Evolutionary conservation across 768 basidiomycete species (phyloP), one percentile per base, ranked within the genome.

Genomic region (Trametes sanguinea): DNA sequence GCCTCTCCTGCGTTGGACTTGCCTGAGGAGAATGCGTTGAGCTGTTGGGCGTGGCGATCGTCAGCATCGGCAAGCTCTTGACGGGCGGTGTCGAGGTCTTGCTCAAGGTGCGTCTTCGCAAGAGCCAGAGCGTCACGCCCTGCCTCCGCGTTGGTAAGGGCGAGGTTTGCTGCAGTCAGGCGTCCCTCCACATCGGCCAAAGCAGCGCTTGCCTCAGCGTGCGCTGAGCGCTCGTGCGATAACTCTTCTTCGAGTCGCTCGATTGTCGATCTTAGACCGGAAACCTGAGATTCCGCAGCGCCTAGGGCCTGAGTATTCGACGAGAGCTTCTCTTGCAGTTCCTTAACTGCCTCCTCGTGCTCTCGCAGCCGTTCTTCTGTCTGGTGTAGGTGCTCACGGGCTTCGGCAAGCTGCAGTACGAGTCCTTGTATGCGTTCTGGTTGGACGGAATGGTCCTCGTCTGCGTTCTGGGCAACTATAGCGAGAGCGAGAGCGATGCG

Each of bases 41-140:
- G 79, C 66, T 90, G 89, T 59, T 88, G 83, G 68, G 82, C 79
- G 62, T 89, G 89, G 2, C 87, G 85, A 54, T 70, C 75, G 73
- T 90, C 87, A 0, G 83, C 82, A 27, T 81, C 80, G 2, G 71
- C 71, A 2, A 90, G 74, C 45, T 87, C 86, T 27, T 81, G 74
- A 61, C 84, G 84, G 6, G 79, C 82, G 32, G 65, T 66, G 6
- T 76, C 71, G 13, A 91, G 76, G 63, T 92, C 90, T 39, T 76
- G 72, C 51, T 81, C 79, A n/a, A 90, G 73, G 58, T 90, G 88
- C 3, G 80, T 78, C 37, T 88, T 74, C 68, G 88, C 86, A 10
- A 89, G 78, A n/a, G 76, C 74, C 17, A 91, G 78, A 2, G 87
- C 84, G 64, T 87, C 81, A 29, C 89, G 85, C 67, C 89, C 83